Evolutionary conservation across 768 basidiomycete genomes (phyloP), one percentile per base, ranked within the genome.

Genomic region (Gloeopeniophorella convolvens): DNA sequence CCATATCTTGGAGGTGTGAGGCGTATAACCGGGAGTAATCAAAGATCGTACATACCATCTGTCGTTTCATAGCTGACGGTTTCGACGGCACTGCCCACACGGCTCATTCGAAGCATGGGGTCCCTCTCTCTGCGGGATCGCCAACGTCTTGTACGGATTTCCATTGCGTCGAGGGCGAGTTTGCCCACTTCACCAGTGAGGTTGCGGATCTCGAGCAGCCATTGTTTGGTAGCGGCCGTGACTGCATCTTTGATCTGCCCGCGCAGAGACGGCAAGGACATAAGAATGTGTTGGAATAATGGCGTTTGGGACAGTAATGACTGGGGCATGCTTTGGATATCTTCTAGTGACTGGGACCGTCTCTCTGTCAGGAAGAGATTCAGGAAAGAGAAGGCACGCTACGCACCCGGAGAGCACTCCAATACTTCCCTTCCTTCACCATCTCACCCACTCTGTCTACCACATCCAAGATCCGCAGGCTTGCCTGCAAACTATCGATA

Each of bases 201-300:
- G 59, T 96, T 92, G 50, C 96, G 74, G 45, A 97, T 92, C 60
- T 98, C 94, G 41, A 96, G 78, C 23, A 99, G 70, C 96, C 96
- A 99, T 56, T 95, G 86, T 62, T 97, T 98, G 72, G 89, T 85
- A 4, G 92, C 90, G 0, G 91, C 90, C 3, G 90, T 94, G 4
- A 97, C 95, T 1, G 90, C 86, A 61, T 89, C 89, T 66, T 92
- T 90, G 63, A 99, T 89, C 61, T 93, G 89, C 15, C 74, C 70
- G 5, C 93, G 85, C 35, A 94, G 72, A 1, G 93, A 94, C 3
- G 96, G 96, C 35, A 99, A 69, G 1, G 95, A 95, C 2, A 87
- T 87, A 15, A 97, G 70, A 56, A 99, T 76, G 71, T 96, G 84
- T 49, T 89, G 86, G 62, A 91, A 95, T 66, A 99, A 83, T 2